These are phyloP conservation scores for Pestalotiopsis sp. DNA, from an alignment of 2,329 filamentous ascomycete genomes.

Conservation along the genomic window DNA sequence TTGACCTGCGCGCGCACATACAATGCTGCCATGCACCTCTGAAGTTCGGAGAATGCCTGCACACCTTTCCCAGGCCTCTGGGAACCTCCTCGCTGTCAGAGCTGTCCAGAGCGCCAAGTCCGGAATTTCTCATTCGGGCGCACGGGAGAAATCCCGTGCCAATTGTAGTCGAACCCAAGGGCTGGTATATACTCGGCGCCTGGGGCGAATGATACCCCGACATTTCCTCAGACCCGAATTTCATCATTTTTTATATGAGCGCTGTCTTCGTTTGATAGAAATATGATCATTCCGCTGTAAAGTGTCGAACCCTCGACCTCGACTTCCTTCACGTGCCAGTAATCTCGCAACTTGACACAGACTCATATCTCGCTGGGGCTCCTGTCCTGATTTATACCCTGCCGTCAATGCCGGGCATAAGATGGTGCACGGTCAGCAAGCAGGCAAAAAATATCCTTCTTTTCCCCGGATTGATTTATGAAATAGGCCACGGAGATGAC, in stretches of 20 bases:
- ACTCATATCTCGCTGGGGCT: background rate
- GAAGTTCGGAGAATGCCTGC: conserved; percentile 10
- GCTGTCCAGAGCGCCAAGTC: background rate
- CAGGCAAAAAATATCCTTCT: background rate
- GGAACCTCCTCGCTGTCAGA: background rate
- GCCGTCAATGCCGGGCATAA: background rate
- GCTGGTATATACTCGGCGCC: background rate
- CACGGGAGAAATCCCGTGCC: background rate
- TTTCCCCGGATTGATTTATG: background rate
- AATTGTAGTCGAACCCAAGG: background rate
- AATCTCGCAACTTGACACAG: background rate
- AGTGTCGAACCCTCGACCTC: background rate
- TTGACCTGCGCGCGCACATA: background rate
- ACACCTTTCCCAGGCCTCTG: background rate
- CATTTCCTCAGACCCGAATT: background rate
- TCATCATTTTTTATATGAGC: background rate
- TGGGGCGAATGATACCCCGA: conserved; percentile 11
- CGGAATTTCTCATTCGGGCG: conserved; percentile 1
- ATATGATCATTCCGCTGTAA: background rate
- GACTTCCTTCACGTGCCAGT: background rate
- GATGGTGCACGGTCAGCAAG: background rate
- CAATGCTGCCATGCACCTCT: background rate
- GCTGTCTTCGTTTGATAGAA: background rate
- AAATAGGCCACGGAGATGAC: background rate
- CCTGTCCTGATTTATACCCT: background rate